Conservation (phyloP, 768 basidiomycete genomes). For the Ramaria rubella region DNA sequence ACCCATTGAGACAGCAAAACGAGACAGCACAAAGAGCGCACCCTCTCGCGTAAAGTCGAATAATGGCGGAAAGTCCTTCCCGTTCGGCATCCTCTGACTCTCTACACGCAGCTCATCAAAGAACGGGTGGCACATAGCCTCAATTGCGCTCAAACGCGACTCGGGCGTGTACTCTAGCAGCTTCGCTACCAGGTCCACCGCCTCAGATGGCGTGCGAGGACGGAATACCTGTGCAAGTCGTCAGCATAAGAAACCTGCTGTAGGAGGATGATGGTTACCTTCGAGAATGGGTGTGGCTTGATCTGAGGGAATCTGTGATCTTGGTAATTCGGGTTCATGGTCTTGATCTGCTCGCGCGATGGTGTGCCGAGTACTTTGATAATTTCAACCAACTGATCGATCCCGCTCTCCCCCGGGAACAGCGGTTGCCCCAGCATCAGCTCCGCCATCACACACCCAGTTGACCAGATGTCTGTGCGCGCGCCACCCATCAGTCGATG, state of each 20-base stretch:
- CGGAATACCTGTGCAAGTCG: constrained; percentile 77
- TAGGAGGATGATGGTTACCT: constrained; percentile 42
- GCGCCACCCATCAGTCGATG: not conserved
- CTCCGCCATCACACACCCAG: constrained; percentile 99
- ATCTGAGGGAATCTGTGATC: constrained; percentile 99
- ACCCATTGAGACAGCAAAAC: not conserved
- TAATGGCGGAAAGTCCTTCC: constrained; percentile 88
- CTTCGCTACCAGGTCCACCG: constrained; percentile 92
- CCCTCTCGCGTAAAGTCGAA: constrained; percentile 97
- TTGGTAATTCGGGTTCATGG: constrained; percentile 99
- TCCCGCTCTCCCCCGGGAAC: constrained; percentile 98
- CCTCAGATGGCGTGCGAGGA: constrained; percentile 91
- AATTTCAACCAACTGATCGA: constrained; percentile 98
- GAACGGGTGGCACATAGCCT: constrained; percentile 92
- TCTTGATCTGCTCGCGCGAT: constrained; percentile 99
- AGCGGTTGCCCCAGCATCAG: constrained; percentile 98
- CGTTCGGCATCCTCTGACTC: constrained; percentile 92
- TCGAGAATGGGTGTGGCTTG: constrained; percentile 98
- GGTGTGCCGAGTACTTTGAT: constrained; percentile 99
- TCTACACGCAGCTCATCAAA: constrained; percentile 93
- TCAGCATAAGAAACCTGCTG: not conserved
- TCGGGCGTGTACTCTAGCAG: constrained; percentile 97
- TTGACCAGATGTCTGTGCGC: constrained; percentile 91
- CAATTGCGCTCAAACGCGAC: constrained; percentile 80
- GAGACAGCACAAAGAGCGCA: constrained; percentile 34